These are phyloP conservation scores for Metroxylon sagu DNA, from an alignment of 176 grass and related monocot species.

Conservation along the genomic window DNA sequence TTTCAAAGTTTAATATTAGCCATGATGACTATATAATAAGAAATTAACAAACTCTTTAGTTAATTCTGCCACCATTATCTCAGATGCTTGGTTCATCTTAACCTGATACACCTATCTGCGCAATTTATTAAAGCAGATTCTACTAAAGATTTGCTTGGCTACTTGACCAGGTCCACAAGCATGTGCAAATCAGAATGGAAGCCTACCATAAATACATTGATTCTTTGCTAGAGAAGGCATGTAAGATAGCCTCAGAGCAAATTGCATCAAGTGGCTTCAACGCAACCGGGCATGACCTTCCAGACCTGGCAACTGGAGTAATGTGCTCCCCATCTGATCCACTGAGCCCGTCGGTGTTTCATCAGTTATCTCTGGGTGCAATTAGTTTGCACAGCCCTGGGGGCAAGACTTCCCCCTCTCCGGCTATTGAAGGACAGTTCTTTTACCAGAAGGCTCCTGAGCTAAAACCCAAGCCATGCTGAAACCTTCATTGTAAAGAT, in stretches of 20 bases:
- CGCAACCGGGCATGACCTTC: conserved; percentile 36
- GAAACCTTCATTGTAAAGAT: conserved; percentile 3
- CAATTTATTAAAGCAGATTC: background rate
- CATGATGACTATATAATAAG: no score
- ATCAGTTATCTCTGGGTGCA: conserved; percentile 67
- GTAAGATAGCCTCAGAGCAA: conserved; percentile 86
- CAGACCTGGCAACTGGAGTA: conserved; percentile 29
- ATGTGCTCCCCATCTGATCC: conserved; percentile 44
- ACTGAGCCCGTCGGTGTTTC: conserved; percentile 52
- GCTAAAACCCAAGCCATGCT: conserved; percentile 65
- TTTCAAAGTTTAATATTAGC: no score
- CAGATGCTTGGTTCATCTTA: no score
- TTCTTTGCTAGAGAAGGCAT: conserved; percentile 75
- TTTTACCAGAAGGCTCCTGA: conserved; percentile 52
- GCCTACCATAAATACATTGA: conserved; percentile 87
- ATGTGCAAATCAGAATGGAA: conserved; percentile 86
- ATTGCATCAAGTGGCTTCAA: conserved; percentile 46
- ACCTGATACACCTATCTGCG: no score
- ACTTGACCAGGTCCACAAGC: conserved; percentile 71
- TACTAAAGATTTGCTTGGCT: background rate
- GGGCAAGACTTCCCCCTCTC: conserved; percentile 31
- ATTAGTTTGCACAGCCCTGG: conserved; percentile 53
- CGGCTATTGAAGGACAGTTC: conserved; percentile 39
- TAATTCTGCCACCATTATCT: no score
- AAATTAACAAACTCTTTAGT: no score